These are phyloP conservation scores for Cubamyces sp. DNA, from an alignment of 768 basidiomycete genomes.

Conservation along the genomic window DNA sequence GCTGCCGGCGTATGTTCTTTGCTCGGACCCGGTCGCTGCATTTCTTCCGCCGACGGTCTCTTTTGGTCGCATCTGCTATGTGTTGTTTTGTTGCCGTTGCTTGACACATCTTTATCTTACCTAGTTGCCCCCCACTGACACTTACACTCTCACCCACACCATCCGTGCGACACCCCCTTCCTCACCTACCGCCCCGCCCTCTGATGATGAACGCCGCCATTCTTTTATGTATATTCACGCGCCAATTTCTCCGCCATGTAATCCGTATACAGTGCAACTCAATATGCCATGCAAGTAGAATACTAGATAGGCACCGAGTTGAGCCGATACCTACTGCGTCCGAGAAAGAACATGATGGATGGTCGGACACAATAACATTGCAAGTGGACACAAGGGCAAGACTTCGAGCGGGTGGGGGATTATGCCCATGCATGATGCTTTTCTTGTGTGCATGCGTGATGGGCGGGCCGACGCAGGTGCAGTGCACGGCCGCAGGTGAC, in stretches of 20 bases:
- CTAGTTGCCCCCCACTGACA: neutral
- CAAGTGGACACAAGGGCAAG: neutral
- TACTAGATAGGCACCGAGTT: no score
- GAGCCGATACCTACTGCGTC: neutral
- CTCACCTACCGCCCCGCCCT: neutral
- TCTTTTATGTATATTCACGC: slow-evolving; percentile 14
- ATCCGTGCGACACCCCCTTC: slow-evolving; percentile 19
- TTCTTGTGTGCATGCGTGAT: neutral
- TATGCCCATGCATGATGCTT: neutral
- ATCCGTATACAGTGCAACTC: slow-evolving; percentile 5
- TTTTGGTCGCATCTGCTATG: neutral
- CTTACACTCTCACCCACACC: neutral
- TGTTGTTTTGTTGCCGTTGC: neutral
- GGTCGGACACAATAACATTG: neutral
- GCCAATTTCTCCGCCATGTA: slow-evolving; percentile 13
- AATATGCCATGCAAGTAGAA: slow-evolving; percentile 11
- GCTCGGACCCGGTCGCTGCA: slow-evolving; percentile 4
- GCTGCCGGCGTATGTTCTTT: neutral
- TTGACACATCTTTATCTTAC: neutral
- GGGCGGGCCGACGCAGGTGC: neutral
- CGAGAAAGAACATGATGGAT: neutral
- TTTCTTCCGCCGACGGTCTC: neutral
- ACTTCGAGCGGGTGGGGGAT: neutral
- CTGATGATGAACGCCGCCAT: neutral
- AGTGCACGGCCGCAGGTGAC: neutral